Evolutionary conservation across 257 asterid genomes (phyloP).

Genomic region (Scutellaria galericulata): DNA sequence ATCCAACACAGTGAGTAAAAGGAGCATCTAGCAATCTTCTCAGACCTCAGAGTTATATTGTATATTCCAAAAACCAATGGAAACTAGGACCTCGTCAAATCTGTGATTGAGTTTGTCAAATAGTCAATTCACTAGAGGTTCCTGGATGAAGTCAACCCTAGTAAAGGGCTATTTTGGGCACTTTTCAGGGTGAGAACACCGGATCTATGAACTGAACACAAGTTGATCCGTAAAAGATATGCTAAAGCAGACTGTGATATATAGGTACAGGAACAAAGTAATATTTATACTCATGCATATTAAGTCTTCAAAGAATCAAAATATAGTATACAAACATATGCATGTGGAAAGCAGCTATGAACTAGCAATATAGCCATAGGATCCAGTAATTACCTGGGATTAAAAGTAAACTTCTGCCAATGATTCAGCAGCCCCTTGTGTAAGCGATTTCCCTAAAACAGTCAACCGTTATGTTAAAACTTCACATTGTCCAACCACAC

Average conservation of each 20-base stretch:
- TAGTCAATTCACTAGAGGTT: constrained; percentile 1
- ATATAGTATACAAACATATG: not conserved
- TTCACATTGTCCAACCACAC: constrained; percentile 10
- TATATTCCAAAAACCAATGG: not conserved
- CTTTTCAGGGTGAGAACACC: not conserved
- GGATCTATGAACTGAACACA: not conserved
- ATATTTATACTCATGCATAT: not conserved
- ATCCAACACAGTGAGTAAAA: not conserved
- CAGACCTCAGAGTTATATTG: not conserved
- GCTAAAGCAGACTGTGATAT: constrained; percentile 2
- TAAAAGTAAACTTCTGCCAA: constrained; percentile 96
- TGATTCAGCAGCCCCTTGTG: constrained; percentile 89
- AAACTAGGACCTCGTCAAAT: not conserved
- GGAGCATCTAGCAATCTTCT: not conserved
- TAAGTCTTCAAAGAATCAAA: not conserved
- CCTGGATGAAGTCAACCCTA: not conserved
- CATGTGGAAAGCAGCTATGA: constrained; percentile 1
- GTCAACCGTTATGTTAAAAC: constrained; percentile 28
- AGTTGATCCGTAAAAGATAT: constrained; percentile 19
- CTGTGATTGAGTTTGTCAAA: not conserved
- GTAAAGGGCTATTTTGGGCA: not conserved
- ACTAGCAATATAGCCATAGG: constrained; percentile 10
- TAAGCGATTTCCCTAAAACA: constrained; percentile 83
- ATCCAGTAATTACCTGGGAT: constrained; percentile 71
- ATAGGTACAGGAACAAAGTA: not conserved